phyloP scores from a whole-genome alignment of 768 basidiomycete species.

The Termitomyces sp. region DNA sequence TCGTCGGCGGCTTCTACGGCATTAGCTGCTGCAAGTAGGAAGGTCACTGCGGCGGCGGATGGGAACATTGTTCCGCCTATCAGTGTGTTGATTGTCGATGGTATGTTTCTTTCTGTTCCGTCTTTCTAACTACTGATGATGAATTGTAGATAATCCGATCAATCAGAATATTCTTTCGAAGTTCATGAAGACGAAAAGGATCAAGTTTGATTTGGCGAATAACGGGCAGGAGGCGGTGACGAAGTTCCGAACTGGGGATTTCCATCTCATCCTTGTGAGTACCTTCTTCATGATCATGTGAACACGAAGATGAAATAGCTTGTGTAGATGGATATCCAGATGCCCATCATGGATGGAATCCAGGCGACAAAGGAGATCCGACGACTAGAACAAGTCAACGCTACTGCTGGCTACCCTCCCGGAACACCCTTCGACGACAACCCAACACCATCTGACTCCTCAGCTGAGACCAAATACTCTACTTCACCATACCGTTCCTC shows the following conservation, averaged over 20 bases:
- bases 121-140: conserved; percentile 9
- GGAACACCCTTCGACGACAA: conserved; percentile 53
- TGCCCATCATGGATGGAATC: conserved; percentile 99
- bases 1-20: conserved; percentile 20
- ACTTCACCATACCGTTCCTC: conserved; percentile 82
- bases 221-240: conserved; percentile 95
- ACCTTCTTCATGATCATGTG: not conserved
- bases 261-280: conserved; percentile 93
- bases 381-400: conserved; percentile 69
- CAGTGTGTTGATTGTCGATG: conserved; percentile 97
- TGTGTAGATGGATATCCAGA: conserved; percentile 97
- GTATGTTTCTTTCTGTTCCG: conserved; percentile 42
- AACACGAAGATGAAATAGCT: conserved; percentile 3
- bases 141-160: conserved; percentile 87
- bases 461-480: conserved; percentile 46
- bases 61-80: conserved; percentile 90
- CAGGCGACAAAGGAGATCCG: conserved; percentile 96
- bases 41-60: conserved; percentile 51
- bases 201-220: conserved; percentile 91
- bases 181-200: conserved; percentile 94
- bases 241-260: conserved; percentile 90
- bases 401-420: conserved; percentile 66
- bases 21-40: conserved; percentile 41
- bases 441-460: conserved; percentile 53
- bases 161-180: conserved; percentile 97